A percentile compares a stretch with the other conserved stretches of the same genome.
Evolutionary conservation across 2,329 filamentous ascomycete genomes (phyloP).

Genomic region (Botrytis medusae): DNA sequence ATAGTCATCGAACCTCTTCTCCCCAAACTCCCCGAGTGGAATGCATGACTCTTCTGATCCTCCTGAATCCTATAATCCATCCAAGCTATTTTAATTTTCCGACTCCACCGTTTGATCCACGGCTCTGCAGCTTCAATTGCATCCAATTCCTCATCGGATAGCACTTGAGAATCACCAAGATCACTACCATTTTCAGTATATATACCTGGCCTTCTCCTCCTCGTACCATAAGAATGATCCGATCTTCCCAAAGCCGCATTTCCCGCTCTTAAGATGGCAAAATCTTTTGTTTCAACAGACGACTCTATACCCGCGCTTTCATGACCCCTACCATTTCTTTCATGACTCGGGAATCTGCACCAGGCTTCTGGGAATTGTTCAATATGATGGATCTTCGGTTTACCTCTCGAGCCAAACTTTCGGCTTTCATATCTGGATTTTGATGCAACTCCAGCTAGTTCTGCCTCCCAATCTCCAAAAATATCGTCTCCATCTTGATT

Average conservation of each 20-base stretch:
- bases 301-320: slow-evolving; percentile 28
- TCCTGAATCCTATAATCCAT: slow-evolving; percentile 13
- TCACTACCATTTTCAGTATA: neutral
- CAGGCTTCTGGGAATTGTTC: slow-evolving; percentile 34
- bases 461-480: slow-evolving; percentile 19
- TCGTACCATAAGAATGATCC: slow-evolving; percentile 31
- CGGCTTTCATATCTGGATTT: slow-evolving; percentile 29
- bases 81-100: slow-evolving; percentile 11
- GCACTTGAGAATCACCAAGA: neutral
- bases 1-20: slow-evolving; percentile 33
- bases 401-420: slow-evolving; percentile 32
- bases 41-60: slow-evolving; percentile 6
- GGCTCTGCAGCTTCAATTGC: slow-evolving; percentile 14
- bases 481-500: slow-evolving; percentile 12
- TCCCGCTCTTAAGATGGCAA: neutral
- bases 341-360: slow-evolving; percentile 36
- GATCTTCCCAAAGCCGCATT: slow-evolving; percentile 30
- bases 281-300: slow-evolving; percentile 30
- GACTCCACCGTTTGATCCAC: slow-evolving; percentile 14
- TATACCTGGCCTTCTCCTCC: slow-evolving; percentile 9
- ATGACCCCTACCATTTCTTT: slow-evolving; percentile 29
- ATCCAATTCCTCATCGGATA: slow-evolving; percentile 14
- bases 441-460: neutral
- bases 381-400: slow-evolving; percentile 23
- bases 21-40: slow-evolving; percentile 24